Base-by-base conservation (phyloP, 1,284 basidiomycete genomes). In the Moesziomyces aphidis region DNA sequence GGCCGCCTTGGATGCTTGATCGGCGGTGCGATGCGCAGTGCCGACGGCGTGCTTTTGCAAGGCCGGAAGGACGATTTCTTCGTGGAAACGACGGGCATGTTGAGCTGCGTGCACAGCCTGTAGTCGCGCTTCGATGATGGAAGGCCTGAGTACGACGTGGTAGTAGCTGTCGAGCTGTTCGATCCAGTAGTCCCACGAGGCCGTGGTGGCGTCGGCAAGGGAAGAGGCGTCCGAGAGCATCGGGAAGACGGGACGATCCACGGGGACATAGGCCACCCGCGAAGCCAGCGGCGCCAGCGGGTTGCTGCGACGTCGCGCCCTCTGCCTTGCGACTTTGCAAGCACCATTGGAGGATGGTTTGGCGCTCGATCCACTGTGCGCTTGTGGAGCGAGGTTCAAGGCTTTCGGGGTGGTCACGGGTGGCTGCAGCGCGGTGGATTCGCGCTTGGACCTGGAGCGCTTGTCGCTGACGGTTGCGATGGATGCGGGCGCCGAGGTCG, bases 171-270 rank as follows among this genome's bases (percentile, higher is more conserved):
- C 46, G 39, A 73, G 60, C 24, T 67, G 60, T 5, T 43, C 55
- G 13, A 63, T 28, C 70, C 70, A 73, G 44, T 60, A 73, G 22
- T 48, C 61, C 70, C 70, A 73, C 5, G 70, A 56, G 5, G 54
- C 61, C 10, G 67, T 70, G 49, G 67, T 64, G 8, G 67, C 67
- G 42, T 69, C 62, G 46, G 55, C 66, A 42, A 69, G 56, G 21
- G 59, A 63, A 8, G 56, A 55, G 5, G 34, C 36, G n/a, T 43
- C 17, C 7, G 53, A 21, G 23, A 39, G 34, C 5, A 26, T n/a
- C n/a, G 67, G 61, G 34, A 60, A 43, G 4, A 70, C 50, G 7
- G 56, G 56, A 17, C 46, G 17, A 24, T 63, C 57, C 24, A 42
- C 19, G 11, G 26, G 42, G 11, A 39, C 5, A 15, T 57, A 60